Percentiles rank a stretch among this genome's conserved stretches.
phyloP scores from a whole-genome alignment of 805 yeast species.

The Clavispora carvajalis region DNA sequence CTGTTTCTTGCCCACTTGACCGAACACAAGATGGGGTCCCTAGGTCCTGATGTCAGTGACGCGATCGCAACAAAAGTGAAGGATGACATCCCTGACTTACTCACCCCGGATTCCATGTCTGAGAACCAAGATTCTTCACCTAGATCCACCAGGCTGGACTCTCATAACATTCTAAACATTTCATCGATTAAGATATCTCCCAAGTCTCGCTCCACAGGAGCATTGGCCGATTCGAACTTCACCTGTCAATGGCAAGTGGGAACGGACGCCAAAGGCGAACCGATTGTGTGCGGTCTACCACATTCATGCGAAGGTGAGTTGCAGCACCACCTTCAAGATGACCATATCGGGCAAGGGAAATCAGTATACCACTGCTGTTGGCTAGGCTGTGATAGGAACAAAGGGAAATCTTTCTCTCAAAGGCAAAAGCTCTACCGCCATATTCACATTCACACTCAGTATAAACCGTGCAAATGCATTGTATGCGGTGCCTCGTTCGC shows the following conservation, averaged over 20 bases:
- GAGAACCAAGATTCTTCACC: conserved; percentile 1
- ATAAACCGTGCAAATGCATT: conserved; percentile 71
- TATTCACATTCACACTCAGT: conserved; percentile 80
- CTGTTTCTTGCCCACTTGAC: conserved; percentile 51
- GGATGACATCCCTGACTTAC: background rate
- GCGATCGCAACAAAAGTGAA: background rate
- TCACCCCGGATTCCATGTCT: conserved; percentile 4
- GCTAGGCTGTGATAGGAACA: conserved; percentile 66
- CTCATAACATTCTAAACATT: conserved; percentile 20
- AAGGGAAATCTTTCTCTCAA: conserved; percentile 61
- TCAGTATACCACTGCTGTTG: conserved; percentile 68
- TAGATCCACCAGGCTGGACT: background rate
- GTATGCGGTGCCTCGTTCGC: conserved; percentile 70
- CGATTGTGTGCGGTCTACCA: conserved; percentile 42
- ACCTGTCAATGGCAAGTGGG: conserved; percentile 44
- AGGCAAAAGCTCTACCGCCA: conserved; percentile 84
- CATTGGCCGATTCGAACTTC: conserved; percentile 25
- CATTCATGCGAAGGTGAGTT: conserved; percentile 57
- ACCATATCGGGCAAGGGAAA: conserved; percentile 73
- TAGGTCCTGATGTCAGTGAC: background rate
- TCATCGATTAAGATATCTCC: conserved; percentile 31
- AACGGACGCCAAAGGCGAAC: conserved; percentile 20
- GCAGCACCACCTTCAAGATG: conserved; percentile 62
- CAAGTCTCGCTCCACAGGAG: conserved; percentile 7
- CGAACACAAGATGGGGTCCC: conserved; percentile 19